Percentiles rank a stretch among this genome's conserved stretches.
Conservation (phyloP, 108 stramenopile genomes). For the Skeletonema menzelii region DNA sequence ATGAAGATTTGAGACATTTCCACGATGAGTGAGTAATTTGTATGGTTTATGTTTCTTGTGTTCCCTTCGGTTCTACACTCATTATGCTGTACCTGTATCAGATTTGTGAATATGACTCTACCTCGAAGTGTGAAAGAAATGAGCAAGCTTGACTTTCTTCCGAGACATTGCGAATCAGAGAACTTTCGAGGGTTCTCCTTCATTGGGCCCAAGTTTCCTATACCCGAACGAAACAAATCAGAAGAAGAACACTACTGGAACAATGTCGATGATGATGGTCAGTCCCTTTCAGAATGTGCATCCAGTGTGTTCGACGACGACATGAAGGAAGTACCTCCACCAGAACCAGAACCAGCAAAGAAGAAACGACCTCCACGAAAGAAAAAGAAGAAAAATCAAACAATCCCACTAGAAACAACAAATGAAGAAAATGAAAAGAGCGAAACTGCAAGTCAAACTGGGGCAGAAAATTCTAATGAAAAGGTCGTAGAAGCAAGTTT, state of each 20-base stretch:
- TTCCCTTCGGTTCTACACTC: background rate
- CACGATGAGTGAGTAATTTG: conserved; percentile 68
- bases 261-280: conserved; percentile 71
- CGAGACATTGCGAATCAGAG: conserved; percentile 64
- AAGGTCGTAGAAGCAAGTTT: background rate
- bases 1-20: conserved; percentile 83
- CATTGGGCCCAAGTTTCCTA: conserved; percentile 73
- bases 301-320: conserved; percentile 58
- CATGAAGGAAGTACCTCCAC: conserved; percentile 19
- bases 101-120: conserved; percentile 77
- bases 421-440: conserved; percentile 31
- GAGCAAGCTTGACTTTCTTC: conserved; percentile 54
- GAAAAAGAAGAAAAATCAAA: conserved; percentile 74
- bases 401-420: conserved; percentile 38
- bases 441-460: background rate
- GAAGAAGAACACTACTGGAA: conserved; percentile 86
- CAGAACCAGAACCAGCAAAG: conserved; percentile 31
- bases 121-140: conserved; percentile 82
- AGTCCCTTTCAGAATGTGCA: conserved; percentile 79
- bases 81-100: background rate
- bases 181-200: conserved; percentile 89
- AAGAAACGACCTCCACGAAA: conserved; percentile 83
- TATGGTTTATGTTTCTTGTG: background rate
- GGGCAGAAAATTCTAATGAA: background rate
- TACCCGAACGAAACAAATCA: conserved; percentile 60